phyloP scores from a whole-genome alignment of 257 asterid genomes.

The Nicotiana undulata region DNA sequence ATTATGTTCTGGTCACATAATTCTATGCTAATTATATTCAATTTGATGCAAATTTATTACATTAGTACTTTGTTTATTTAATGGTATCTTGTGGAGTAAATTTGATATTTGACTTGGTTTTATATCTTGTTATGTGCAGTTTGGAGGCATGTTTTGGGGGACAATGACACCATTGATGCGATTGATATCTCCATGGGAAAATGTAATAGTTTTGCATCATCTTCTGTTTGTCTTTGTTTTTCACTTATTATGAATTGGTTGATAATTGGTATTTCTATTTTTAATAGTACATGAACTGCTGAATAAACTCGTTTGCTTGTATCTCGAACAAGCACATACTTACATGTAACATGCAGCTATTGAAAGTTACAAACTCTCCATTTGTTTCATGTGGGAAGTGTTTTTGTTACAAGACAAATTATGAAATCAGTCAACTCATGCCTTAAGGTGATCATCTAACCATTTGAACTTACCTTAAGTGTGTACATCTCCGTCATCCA shows the following conservation, averaged over 20 bases:
- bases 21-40: not conserved
- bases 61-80: not conserved
- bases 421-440: too few relatives aligned
- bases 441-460: too few relatives aligned
- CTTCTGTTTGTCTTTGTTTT: not conserved
- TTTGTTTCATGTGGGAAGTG: too few relatives aligned
- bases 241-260: not conserved
- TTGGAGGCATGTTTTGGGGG: constrained; percentile 94
- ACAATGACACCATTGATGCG: constrained; percentile 60
- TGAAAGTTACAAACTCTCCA: not conserved
- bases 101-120: not conserved
- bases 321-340: not conserved
- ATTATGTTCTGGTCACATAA: not conserved
- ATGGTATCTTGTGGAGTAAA: not conserved
- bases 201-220: constrained; percentile 34
- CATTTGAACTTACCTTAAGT: too few relatives aligned
- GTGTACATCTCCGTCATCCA: too few relatives aligned
- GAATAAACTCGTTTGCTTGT: not conserved
- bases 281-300: not conserved
- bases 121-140: constrained; percentile 19
- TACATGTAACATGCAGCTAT: not conserved
- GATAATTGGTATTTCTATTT: not conserved
- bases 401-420: too few relatives aligned
- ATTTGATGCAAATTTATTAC: not conserved
- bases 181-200: constrained; percentile 77